Conservation (phyloP, 768 basidiomycete species). For the Sporobolomyces pararoseus region DNA sequence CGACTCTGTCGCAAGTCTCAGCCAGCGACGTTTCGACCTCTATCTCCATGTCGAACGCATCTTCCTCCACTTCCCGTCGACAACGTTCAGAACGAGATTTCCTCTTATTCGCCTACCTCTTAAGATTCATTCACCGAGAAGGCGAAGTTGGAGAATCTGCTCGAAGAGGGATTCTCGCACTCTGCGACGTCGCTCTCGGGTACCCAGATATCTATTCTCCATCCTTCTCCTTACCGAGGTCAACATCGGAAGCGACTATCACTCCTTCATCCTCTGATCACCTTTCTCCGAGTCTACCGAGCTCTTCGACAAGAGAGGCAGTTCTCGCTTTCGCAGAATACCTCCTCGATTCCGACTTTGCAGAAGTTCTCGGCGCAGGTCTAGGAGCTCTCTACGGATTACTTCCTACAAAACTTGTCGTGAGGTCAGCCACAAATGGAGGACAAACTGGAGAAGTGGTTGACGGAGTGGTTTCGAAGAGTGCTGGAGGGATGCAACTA, state of each 20-base stretch:
- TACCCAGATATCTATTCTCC: constrained; percentile 9
- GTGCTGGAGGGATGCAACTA: constrained; percentile 61
- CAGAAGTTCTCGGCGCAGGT: constrained; percentile 92
- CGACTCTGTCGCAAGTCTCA: constrained; percentile 58
- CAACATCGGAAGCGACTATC: constrained; percentile 20
- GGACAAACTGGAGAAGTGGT: constrained; percentile 40
- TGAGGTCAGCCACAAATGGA: constrained; percentile 52
- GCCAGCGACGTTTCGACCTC: constrained; percentile 56
- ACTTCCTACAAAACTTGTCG: constrained; percentile 77
- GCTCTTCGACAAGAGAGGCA: constrained; percentile 58
- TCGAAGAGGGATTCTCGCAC: constrained; percentile 82
- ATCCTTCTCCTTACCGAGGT: constrained; percentile 22
- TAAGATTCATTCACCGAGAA: constrained; percentile 91
- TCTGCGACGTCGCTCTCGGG: constrained; percentile 87
- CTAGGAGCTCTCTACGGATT: constrained; percentile 88
- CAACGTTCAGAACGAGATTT: constrained; percentile 83
- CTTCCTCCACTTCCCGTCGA: constrained; percentile 51
- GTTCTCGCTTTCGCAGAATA: constrained; percentile 85
- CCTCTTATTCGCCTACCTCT: constrained; percentile 87
- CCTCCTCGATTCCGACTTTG: constrained; percentile 93
- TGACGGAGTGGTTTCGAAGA: constrained; percentile 21
- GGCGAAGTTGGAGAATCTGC: constrained; percentile 90
- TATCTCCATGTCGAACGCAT: constrained; percentile 45
- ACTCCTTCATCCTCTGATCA: constrained; percentile 11
- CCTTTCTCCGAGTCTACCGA: background rate